phyloP scores from a whole-genome alignment of 495 filamentous ascomycete species.

The Poronia punctata region DNA sequence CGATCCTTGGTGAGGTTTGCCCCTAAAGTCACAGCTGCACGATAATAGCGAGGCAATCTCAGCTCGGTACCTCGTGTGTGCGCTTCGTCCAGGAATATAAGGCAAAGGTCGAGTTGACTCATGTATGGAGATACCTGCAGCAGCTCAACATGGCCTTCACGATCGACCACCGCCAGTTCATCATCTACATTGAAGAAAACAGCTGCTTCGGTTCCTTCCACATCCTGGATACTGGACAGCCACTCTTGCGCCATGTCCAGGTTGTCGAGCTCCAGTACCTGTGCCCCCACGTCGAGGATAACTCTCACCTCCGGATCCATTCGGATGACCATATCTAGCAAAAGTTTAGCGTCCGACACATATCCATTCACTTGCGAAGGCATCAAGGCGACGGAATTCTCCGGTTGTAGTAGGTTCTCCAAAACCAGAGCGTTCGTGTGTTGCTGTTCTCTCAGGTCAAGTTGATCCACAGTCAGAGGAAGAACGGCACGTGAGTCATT shows the following conservation, averaged over 20 bases:
- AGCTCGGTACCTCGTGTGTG: slow-evolving; percentile 74
- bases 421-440: slow-evolving; percentile 63
- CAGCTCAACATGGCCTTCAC: slow-evolving; percentile 38
- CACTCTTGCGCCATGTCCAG: slow-evolving; percentile 42
- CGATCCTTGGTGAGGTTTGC: slow-evolving; percentile 61
- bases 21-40: slow-evolving; percentile 64
- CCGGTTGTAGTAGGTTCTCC: slow-evolving; percentile 44
- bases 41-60: slow-evolving; percentile 50
- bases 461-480: slow-evolving; percentile 49
- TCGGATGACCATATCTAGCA: slow-evolving; percentile 39
- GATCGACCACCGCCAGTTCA: slow-evolving; percentile 39
- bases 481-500: slow-evolving; percentile 56
- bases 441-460: slow-evolving; percentile 47
- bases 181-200: slow-evolving; percentile 49
- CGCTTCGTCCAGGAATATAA: slow-evolving; percentile 67
- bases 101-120: slow-evolving; percentile 51
- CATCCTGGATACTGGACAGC: slow-evolving; percentile 25
- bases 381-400: slow-evolving; percentile 44
- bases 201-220: slow-evolving; percentile 34
- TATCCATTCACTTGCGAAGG: slow-evolving; percentile 1
- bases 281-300: slow-evolving; percentile 67
- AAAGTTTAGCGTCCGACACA: slow-evolving; percentile 28
- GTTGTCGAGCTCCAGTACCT: slow-evolving; percentile 60
- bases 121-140: slow-evolving; percentile 55
- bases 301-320: slow-evolving; percentile 44